These are phyloP conservation scores for Boletus patriciae DNA, from an alignment of 768 basidiomycete genomes.

Conservation along the genomic window DNA sequence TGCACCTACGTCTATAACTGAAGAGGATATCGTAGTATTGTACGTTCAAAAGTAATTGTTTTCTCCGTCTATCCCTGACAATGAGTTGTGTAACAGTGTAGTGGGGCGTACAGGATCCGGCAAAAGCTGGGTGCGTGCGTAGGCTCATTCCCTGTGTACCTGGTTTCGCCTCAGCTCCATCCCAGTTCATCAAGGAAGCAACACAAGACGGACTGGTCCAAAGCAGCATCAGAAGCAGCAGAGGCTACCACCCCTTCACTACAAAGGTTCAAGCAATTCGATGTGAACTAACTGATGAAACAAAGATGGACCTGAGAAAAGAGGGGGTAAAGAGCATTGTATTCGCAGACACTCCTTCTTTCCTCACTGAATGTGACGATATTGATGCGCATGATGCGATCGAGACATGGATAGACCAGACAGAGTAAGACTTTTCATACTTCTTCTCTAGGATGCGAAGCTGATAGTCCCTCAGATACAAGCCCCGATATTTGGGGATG, in stretches of 20 bases:
- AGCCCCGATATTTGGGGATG: conserved; percentile 8
- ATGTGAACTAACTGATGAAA: conserved; percentile 12
- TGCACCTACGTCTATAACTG: conserved; percentile 1
- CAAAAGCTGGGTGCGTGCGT: conserved; percentile 21
- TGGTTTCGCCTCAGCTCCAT: background rate
- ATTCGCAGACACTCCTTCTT: conserved; percentile 25
- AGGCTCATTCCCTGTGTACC: no score
- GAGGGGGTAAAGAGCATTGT: conserved; percentile 13
- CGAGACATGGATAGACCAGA: background rate
- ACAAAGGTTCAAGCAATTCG: conserved; percentile 11
- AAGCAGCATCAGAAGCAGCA: conserved; percentile 2
- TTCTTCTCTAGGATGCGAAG: background rate
- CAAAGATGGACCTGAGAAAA: background rate
- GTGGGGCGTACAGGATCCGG: conserved; percentile 21
- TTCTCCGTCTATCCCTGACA: background rate
- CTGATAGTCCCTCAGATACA: background rate
- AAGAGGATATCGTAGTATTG: conserved; percentile 23
- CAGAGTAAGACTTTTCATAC: background rate
- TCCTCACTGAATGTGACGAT: conserved; percentile 11
- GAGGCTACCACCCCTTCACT: conserved; percentile 3
- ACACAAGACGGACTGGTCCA: conserved; percentile 3
- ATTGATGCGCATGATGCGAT: conserved; percentile 9
- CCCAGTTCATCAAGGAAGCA: conserved; percentile 15
- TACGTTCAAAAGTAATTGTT: background rate
- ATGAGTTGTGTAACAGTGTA: conserved; percentile 3